These are phyloP conservation scores for Aureobasidium vineae DNA, from an alignment of 2,329 filamentous ascomycete genomes.

Conservation along the genomic window DNA sequence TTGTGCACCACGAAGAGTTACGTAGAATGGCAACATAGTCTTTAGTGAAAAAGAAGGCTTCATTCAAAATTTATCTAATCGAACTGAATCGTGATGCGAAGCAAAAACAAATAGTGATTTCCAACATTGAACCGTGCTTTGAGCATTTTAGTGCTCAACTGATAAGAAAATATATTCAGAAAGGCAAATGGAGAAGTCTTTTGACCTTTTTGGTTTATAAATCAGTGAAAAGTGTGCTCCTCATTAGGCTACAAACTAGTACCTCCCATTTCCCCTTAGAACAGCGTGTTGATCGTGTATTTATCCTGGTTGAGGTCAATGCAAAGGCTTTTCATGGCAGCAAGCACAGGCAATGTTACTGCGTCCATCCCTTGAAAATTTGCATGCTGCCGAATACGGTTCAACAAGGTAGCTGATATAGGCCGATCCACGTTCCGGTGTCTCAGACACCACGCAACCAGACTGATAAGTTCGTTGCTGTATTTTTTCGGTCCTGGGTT, in stretches of 20 bases:
- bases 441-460: not conserved
- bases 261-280: not conserved
- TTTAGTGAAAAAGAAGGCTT: not conserved
- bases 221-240: too few species aligned
- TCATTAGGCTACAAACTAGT: too few species aligned
- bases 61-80: not conserved
- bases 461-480: not conserved
- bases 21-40: not conserved
- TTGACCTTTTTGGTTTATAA: too few species aligned
- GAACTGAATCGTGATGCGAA: not conserved
- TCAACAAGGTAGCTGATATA: not conserved
- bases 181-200: too few species aligned
- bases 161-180: too few species aligned
- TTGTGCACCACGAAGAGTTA: not conserved
- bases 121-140: not conserved
- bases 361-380: not conserved
- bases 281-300: not conserved
- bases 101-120: not conserved
- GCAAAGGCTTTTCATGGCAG: not conserved
- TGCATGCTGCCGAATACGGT: not conserved
- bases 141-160: too few species aligned
- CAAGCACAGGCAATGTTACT: not conserved
- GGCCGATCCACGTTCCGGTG: not conserved
- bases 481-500: constrained; percentile 6
- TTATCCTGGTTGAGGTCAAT: not conserved